Evolutionary conservation across 495 filamentous ascomycete genomes (phyloP), one percentile per base, ranked within the genome.

Genomic region (Penicillium taxi): DNA sequence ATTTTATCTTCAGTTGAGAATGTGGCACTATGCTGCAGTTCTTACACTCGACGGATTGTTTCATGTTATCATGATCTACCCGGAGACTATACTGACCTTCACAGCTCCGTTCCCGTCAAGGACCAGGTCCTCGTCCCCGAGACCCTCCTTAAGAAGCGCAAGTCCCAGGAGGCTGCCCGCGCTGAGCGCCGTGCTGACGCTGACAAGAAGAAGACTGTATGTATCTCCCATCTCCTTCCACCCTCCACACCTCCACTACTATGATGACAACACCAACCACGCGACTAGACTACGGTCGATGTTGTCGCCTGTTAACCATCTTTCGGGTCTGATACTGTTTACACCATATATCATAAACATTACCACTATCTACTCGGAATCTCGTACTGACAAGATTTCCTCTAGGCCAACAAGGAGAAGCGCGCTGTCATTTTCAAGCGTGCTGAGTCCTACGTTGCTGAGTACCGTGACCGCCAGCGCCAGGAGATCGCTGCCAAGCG

Each of bases 131-230:
- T 96, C 53, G 87, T 95, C 59, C 89, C 89, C 40, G 89, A 95
- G 81, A 96, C 89, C 52, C 84, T 96, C 59, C 81, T 96, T 58
- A 98, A 96, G 84, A 98, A 98, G 84, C 88, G 91, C 77, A 98
- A 96, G 86, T 82, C 77, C 66, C 90, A 95, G 73, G 91, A 98
- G 80, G 94, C 95, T 78, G 84, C 86, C 58, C 81, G 86, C 59
- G 90, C 90, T 67, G 82, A 87, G 64, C 77, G 78, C 53, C 67
- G 78, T 49, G 80, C 81, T 43, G 86, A 89, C 63, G 66, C 78
- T 42, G 74, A 84, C 64, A 78, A 90, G 73, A 82, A 78, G 70
- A 94, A 88, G 75, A 77, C 86, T 78, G 91, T 96, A 59, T 58
- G 85, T 81, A 50, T 32, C 30, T 32, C 25, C 11, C 9, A 18